Conservation (phyloP, 1,284 basidiomycete species). For the Fomitopsis pinicola region DNA sequence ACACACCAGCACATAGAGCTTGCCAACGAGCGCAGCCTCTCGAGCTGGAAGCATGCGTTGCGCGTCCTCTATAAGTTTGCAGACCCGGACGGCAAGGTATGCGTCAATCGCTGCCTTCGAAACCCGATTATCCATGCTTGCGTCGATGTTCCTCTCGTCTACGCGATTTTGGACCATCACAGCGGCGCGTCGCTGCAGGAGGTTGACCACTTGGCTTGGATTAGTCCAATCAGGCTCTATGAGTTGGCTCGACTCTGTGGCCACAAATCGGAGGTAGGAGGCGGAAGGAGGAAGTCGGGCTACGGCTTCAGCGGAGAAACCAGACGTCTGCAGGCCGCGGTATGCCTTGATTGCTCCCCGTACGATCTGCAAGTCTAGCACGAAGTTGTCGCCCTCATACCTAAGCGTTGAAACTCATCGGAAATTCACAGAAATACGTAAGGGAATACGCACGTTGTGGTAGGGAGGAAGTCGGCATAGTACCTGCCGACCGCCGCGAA, state of each 20-base stretch:
- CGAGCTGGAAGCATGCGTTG: constrained; percentile 19
- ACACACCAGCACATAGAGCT: constrained; percentile 47
- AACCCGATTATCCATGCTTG: constrained; percentile 51
- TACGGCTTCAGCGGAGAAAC: constrained; percentile 1
- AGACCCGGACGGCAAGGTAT: constrained; percentile 54
- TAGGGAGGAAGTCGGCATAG: constrained; percentile 64
- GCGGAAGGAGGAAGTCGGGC: constrained; percentile 42
- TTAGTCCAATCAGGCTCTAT: constrained; percentile 19
- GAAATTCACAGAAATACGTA: background rate
- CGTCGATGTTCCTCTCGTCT: constrained; percentile 35
- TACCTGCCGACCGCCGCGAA: constrained; percentile 64
- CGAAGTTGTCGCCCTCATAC: constrained; percentile 77
- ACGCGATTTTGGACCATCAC: constrained; percentile 49
- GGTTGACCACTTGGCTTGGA: constrained; percentile 34
- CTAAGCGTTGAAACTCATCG: constrained; percentile 26
- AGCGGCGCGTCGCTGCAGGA: constrained; percentile 64
- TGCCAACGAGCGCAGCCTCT: constrained; percentile 34
- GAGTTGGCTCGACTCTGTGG: constrained; percentile 9
- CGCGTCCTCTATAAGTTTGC: constrained; percentile 39
- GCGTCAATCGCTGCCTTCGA: constrained; percentile 65
- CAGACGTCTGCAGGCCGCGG: constrained; percentile 20
- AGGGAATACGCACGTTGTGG: constrained; percentile 47
- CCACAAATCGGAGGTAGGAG: constrained; percentile 48
- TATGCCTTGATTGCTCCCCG: constrained; percentile 64
- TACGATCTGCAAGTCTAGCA: constrained; percentile 70